Percentiles rank a stretch among this genome's conserved stretches.
phyloP scores from a whole-genome alignment of 2,329 filamentous ascomycete species.

The Aspergillus sp. region DNA sequence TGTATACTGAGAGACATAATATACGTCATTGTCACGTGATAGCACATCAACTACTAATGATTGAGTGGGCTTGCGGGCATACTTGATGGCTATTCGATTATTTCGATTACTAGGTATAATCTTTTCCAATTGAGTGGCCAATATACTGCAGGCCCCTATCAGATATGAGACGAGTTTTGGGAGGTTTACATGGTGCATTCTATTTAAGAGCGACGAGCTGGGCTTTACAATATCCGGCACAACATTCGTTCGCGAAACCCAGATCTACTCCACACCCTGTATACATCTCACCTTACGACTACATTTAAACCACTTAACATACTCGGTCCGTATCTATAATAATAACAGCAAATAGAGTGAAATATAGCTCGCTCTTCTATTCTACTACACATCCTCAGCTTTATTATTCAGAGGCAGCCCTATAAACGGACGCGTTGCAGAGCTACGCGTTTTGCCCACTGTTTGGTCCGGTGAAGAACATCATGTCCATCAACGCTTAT shows the following conservation, averaged over 20 bases:
- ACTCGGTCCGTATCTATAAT: neutral
- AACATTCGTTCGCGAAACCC: neutral
- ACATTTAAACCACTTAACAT: neutral
- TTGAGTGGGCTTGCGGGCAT: too few species aligned
- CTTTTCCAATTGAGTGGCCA: too few species aligned
- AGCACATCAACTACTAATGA: neutral
- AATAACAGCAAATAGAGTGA: too few species aligned
- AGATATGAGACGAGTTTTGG: neutral
- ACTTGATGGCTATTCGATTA: too few species aligned
- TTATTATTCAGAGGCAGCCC: neutral
- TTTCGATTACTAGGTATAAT: too few species aligned
- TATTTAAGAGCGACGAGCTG: neutral
- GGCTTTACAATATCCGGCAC: neutral
- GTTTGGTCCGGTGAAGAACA: neutral
- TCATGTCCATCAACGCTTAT: constrained; percentile 21
- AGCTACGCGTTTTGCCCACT: neutral
- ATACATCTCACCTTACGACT: neutral
- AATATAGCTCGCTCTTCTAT: too few species aligned
- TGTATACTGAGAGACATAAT: neutral
- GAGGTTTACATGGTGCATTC: too few species aligned
- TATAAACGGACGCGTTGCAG: neutral
- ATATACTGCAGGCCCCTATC: neutral
- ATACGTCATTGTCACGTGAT: neutral
- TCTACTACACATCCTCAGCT: too few species aligned
- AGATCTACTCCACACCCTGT: neutral